These are phyloP conservation scores for Dactylellina haptotyla DNA, from an alignment of 2,329 filamentous ascomycete species.

Conservation along the genomic window DNA sequence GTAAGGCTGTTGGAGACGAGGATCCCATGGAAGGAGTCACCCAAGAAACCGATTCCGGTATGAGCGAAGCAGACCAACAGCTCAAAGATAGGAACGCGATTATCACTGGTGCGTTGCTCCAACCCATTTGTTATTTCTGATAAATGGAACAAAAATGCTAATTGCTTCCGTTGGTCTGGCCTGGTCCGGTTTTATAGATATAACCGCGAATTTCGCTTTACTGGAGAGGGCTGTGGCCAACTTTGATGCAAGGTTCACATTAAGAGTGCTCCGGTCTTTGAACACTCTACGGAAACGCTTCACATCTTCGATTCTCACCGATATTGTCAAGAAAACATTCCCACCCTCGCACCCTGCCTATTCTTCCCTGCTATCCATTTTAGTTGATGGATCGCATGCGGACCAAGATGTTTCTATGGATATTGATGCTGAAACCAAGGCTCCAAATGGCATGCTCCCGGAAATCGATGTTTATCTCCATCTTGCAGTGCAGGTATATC, in stretches of 20 bases:
- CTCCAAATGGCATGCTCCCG: conserved; percentile 78
- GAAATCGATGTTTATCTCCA: conserved; percentile 90
- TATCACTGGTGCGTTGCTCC: conserved; percentile 14
- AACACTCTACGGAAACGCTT: conserved; percentile 93
- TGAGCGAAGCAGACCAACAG: conserved; percentile 12
- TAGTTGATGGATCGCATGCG: conserved; percentile 64
- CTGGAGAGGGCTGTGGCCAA: conserved; percentile 90
- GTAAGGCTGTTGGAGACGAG: conserved; percentile 48
- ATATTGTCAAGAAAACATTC: conserved; percentile 84
- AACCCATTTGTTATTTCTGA: neutral
- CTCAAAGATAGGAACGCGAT: conserved; percentile 33
- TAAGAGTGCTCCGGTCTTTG: conserved; percentile 92
- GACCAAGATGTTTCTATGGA: conserved; percentile 79
- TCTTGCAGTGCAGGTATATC: conserved; percentile 84
- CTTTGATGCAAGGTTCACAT: conserved; percentile 94
- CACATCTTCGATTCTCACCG: conserved; percentile 80
- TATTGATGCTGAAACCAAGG: conserved; percentile 72
- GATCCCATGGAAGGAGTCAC: conserved; percentile 48
- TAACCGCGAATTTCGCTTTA: conserved; percentile 91
- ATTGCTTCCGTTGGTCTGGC: neutral
- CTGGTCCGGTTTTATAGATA: conserved; percentile 71
- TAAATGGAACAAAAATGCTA: neutral
- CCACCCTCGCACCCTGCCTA: conserved; percentile 73
- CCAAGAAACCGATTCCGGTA: neutral
- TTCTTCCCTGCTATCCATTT: conserved; percentile 74